A percentile compares a stretch with the other conserved stretches of the same genome.
Evolutionary conservation across 2,329 filamentous ascomycete species (phyloP).

Genomic region (Talaromyces sp.): DNA sequence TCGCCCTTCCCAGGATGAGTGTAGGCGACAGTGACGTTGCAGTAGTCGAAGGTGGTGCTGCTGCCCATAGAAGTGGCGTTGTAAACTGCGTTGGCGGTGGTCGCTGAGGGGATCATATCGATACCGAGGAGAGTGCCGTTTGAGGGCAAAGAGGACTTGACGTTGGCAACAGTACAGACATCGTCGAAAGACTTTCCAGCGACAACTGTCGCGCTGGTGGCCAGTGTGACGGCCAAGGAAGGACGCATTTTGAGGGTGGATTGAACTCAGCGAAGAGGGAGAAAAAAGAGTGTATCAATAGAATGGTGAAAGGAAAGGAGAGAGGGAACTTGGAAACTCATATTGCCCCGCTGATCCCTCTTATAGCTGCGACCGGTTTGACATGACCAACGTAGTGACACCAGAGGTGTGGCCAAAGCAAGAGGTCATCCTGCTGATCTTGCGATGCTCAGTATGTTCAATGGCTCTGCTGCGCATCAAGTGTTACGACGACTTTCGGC

Average conservation of each 20-base stretch:
- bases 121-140: conserved; percentile 49
- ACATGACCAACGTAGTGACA: too few species aligned
- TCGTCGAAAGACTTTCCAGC: conserved; percentile 46
- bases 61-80: neutral
- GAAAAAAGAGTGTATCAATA: too few species aligned
- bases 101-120: conserved; percentile 44
- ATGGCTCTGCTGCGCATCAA: too few species aligned
- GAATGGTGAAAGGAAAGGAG: too few species aligned
- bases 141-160: conserved; percentile 47
- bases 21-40: conserved; percentile 49
- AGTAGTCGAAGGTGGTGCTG: conserved; percentile 34
- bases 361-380: too few species aligned
- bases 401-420: too few species aligned
- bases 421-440: too few species aligned
- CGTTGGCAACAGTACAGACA: conserved; percentile 48
- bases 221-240: conserved; percentile 22
- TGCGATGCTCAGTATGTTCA: too few species aligned
- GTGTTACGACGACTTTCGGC: too few species aligned
- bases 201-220: conserved; percentile 34
- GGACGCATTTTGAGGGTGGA: conserved; percentile 28
- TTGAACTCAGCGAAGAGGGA: conserved; percentile 1
- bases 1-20: conserved; percentile 47
- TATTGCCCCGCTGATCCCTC: too few species aligned
- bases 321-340: too few species aligned
- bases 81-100: conserved; percentile 39